These are phyloP conservation scores for Fomitopsis serialis DNA, from an alignment of 768 basidiomycete species.

Conservation along the genomic window DNA sequence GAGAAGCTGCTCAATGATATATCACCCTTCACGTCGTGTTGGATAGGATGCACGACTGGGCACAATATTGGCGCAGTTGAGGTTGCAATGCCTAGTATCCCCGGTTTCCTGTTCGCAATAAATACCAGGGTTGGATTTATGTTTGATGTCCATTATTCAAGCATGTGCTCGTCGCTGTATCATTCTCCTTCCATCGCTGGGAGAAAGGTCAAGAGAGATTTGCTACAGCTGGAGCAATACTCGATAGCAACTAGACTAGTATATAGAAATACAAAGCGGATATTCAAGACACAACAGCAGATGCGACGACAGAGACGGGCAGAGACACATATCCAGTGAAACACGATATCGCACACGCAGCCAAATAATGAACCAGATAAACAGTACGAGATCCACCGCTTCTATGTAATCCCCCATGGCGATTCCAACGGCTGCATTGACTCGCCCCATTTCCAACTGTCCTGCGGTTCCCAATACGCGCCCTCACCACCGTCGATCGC, in stretches of 20 bases:
- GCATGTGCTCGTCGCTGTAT: too few species aligned
- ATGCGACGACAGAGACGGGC: slow-evolving; percentile 18
- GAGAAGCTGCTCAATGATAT: slow-evolving; percentile 92
- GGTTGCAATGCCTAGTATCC: too few species aligned
- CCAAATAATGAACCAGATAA: slow-evolving; percentile 1
- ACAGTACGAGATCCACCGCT: slow-evolving; percentile 3
- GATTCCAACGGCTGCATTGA: slow-evolving; percentile 60
- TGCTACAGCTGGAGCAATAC: slow-evolving; percentile 11
- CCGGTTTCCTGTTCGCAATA: too few species aligned
- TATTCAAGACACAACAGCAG: slow-evolving; percentile 25
- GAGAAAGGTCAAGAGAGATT: background rate
- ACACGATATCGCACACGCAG: slow-evolving; percentile 1
- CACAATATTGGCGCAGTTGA: slow-evolving; percentile 83
- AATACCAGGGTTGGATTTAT: too few species aligned
- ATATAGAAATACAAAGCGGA: slow-evolving; percentile 25
- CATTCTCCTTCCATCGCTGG: background rate
- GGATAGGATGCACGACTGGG: slow-evolving; percentile 89
- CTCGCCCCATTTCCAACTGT: slow-evolving; percentile 72
- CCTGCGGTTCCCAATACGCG: slow-evolving; percentile 49
- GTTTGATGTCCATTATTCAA: too few species aligned
- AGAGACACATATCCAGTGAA: background rate
- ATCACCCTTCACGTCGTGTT: slow-evolving; percentile 90
- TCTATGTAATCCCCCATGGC: slow-evolving; percentile 67
- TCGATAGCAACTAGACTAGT: slow-evolving; percentile 22
- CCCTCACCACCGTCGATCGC: slow-evolving; percentile 76